These are phyloP conservation scores for Amylocystis lapponica DNA, from an alignment of 768 basidiomycete species.

Conservation along the genomic window DNA sequence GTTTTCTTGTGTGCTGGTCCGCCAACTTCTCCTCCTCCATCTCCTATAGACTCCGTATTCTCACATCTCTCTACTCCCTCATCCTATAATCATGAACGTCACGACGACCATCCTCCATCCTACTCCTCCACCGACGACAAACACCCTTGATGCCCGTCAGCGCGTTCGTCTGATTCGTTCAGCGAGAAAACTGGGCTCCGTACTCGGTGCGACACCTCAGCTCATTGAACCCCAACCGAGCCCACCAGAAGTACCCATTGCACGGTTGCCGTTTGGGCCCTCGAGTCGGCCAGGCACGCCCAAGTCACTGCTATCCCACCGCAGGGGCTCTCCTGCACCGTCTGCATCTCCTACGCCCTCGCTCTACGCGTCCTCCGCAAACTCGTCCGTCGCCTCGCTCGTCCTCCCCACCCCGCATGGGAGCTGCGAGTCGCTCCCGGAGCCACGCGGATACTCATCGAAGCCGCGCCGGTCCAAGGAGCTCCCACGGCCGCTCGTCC, in stretches of 20 bases:
- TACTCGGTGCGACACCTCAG: slow-evolving; percentile 56
- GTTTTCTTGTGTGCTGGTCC: no score
- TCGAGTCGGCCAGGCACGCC: slow-evolving; percentile 1
- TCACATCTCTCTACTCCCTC: no score
- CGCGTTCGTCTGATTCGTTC: slow-evolving; percentile 49
- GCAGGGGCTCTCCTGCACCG: not conserved
- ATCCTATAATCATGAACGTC: not conserved
- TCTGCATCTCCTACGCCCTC: slow-evolving; percentile 7
- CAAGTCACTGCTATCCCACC: not conserved
- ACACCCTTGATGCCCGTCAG: slow-evolving; percentile 44
- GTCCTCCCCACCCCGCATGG: slow-evolving; percentile 16
- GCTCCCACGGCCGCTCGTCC: slow-evolving; percentile 26
- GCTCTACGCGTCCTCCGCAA: slow-evolving; percentile 13
- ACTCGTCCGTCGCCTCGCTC: slow-evolving; percentile 20
- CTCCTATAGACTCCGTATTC: no score
- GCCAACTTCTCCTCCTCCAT: no score
- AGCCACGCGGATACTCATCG: not conserved
- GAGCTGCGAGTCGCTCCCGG: slow-evolving; percentile 15
- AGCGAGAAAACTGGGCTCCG: slow-evolving; percentile 51
- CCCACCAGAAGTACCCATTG: not conserved
- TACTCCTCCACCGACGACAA: slow-evolving; percentile 55
- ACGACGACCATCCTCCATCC: not conserved
- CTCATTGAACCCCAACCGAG: slow-evolving; percentile 33
- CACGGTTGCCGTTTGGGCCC: slow-evolving; percentile 4
- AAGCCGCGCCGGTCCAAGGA: slow-evolving; percentile 7